Conservation (phyloP, 305 asterid genomes). For the Fraxinus floribunda region DNA sequence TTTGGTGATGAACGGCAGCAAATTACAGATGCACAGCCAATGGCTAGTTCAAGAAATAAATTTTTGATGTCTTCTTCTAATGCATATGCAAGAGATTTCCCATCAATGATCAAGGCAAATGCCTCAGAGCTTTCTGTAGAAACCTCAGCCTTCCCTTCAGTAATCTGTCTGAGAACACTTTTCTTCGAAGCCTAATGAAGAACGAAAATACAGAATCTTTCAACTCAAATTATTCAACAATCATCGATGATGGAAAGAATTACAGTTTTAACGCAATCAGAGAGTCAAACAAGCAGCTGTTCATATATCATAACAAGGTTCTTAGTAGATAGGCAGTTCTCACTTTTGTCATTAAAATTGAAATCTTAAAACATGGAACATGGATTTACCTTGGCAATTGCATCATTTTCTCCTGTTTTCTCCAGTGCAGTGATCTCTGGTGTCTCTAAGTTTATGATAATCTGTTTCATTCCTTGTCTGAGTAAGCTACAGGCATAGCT, state of each 20-base stretch:
- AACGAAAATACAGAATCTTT: slow-evolving; percentile 14
- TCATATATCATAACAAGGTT: not conserved
- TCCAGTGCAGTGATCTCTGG: slow-evolving; percentile 56
- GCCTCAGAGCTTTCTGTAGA: slow-evolving; percentile 51
- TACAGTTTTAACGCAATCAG: not conserved
- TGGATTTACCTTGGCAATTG: slow-evolving; percentile 53
- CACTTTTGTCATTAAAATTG: not conserved
- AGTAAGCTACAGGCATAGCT: slow-evolving; percentile 74
- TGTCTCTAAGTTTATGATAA: slow-evolving; percentile 49
- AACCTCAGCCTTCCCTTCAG: slow-evolving; percentile 62
- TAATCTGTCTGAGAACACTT: slow-evolving; percentile 61
- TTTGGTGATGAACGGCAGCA: slow-evolving; percentile 99
- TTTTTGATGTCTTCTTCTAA: slow-evolving; percentile 59
- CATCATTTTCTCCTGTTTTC: slow-evolving; percentile 55
- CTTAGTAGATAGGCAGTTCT: not conserved
- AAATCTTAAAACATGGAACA: not conserved
- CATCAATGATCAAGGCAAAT: slow-evolving; percentile 91
- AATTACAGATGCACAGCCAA: slow-evolving; percentile 86
- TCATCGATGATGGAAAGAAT: not conserved
- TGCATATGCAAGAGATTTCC: slow-evolving; percentile 90
- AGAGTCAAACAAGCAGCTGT: not conserved
- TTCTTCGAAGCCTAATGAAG: slow-evolving; percentile 62
- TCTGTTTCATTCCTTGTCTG: slow-evolving; percentile 71
- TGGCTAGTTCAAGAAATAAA: slow-evolving; percentile 73
- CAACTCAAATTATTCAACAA: slow-evolving; percentile 4